Conservation (phyloP, 345 rosid species). For the Populus tremula region DNA sequence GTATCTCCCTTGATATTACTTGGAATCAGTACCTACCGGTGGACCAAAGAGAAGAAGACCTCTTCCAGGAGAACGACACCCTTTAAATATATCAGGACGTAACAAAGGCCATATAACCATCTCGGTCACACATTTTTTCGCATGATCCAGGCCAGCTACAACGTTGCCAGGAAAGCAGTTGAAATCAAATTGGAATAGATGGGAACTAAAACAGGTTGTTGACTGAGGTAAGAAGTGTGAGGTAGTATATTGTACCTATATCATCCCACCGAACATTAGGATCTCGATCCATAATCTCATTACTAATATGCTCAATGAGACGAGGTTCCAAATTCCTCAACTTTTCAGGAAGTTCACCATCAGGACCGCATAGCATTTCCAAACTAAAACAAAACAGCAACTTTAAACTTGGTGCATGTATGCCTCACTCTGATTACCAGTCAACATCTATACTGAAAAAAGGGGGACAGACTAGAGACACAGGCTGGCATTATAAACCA, state of each 20-base stretch:
- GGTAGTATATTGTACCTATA: constrained; percentile 58
- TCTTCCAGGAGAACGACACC: constrained; percentile 97
- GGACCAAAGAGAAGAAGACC: constrained; percentile 99
- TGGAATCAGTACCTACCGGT: constrained; percentile 57
- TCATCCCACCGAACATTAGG: constrained; percentile 97
- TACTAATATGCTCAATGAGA: constrained; percentile 93
- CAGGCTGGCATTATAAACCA: neutral
- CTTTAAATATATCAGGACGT: constrained; percentile 93
- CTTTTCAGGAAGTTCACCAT: constrained; percentile 96
- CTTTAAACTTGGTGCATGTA: neutral
- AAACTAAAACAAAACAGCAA: constrained; percentile 40
- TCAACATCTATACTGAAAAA: neutral
- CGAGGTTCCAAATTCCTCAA: constrained; percentile 93
- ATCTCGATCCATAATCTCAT: constrained; percentile 96
- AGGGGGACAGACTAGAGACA: neutral
- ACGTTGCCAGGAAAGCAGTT: constrained; percentile 23
- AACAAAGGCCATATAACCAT: constrained; percentile 98
- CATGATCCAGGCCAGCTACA: constrained; percentile 97
- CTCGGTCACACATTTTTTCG: constrained; percentile 96
- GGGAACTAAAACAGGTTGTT: neutral
- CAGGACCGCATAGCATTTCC: constrained; percentile 95
- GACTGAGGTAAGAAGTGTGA: constrained; percentile 8
- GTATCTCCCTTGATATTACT: neutral
- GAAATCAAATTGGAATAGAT: constrained; percentile 17
- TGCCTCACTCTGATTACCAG: no score